Percentiles rank a stretch among this genome's conserved stretches.
Evolutionary conservation across 441 rosid genomes (phyloP).

Genomic region (Capsella rubella): DNA sequence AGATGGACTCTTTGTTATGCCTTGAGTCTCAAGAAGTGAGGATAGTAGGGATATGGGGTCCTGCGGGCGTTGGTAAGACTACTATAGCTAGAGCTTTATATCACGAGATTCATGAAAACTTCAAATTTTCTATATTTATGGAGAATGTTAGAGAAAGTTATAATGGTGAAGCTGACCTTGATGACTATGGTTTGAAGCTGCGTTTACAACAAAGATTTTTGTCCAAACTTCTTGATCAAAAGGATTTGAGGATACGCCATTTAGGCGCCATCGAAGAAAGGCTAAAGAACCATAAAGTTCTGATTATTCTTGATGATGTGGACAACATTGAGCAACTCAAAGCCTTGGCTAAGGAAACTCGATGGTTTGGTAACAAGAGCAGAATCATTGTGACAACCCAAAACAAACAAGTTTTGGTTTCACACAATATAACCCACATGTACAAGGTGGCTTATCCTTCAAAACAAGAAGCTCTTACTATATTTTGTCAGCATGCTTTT

Average conservation of each 20-base stretch:
- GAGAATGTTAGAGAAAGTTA: neutral
- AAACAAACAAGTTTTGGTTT: conserved; percentile 2
- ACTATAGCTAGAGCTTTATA: conserved; percentile 2
- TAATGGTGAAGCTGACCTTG: neutral
- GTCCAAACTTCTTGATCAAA: neutral
- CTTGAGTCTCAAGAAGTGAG: neutral
- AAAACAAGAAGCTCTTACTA: conserved; percentile 2
- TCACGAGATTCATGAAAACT: neutral
- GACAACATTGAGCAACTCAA: conserved; percentile 1
- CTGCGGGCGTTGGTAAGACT: neutral
- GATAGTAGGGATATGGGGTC: neutral
- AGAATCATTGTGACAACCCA: neutral
- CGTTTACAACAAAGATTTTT: neutral
- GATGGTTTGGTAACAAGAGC: neutral
- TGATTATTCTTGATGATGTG: neutral
- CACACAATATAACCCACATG: neutral
- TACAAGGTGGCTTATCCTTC: conserved; percentile 3
- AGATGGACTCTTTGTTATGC: neutral
- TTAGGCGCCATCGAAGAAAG: neutral
- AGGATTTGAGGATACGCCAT: neutral
- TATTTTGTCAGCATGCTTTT: conserved; percentile 1
- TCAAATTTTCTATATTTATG: neutral
- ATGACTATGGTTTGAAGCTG: neutral
- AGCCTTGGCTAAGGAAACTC: neutral
- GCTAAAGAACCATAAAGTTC: neutral